Conservation (phyloP, 306 rosid species). For the Prunus dulcis region DNA sequence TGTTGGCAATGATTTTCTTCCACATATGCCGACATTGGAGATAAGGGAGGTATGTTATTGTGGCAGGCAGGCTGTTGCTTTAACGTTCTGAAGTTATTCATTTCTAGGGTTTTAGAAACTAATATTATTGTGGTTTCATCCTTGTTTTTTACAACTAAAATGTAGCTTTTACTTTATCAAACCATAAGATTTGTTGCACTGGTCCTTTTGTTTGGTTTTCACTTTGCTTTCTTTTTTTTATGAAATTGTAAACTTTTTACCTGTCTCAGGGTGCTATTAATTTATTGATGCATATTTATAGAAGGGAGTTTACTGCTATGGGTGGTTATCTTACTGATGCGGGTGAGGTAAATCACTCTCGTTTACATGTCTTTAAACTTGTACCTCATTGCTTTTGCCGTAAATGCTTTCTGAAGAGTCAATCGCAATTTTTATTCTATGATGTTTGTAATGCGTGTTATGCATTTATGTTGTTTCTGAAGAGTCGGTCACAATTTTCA, state of each 20-base stretch:
- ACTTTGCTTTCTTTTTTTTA: conserved; percentile 1
- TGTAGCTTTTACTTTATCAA: neutral
- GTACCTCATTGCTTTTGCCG: neutral
- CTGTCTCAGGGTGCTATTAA: conserved; percentile 86
- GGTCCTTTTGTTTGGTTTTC: conserved; percentile 10
- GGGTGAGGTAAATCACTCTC: conserved; percentile 78
- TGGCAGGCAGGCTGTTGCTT: conserved; percentile 19
- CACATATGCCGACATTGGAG: conserved; percentile 96
- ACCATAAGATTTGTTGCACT: neutral
- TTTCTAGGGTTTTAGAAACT: neutral
- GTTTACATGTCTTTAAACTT: conserved; percentile 5
- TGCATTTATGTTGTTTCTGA: neutral
- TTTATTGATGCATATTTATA: conserved; percentile 87
- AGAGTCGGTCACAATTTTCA: neutral
- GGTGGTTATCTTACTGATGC: conserved; percentile 98
- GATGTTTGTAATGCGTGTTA: neutral
- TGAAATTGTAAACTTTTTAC: conserved; percentile 25
- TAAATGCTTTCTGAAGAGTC: neutral
- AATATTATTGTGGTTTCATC: neutral
- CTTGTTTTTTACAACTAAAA: neutral
- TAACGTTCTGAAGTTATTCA: neutral
- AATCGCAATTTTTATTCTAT: neutral
- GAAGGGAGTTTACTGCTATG: conserved; percentile 80
- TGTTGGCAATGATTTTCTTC: conserved; percentile 94
- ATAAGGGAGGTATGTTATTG: conserved; percentile 77